Evolutionary conservation across 768 basidiomycete genomes (phyloP).

Genomic region (Suillus clintonianus): DNA sequence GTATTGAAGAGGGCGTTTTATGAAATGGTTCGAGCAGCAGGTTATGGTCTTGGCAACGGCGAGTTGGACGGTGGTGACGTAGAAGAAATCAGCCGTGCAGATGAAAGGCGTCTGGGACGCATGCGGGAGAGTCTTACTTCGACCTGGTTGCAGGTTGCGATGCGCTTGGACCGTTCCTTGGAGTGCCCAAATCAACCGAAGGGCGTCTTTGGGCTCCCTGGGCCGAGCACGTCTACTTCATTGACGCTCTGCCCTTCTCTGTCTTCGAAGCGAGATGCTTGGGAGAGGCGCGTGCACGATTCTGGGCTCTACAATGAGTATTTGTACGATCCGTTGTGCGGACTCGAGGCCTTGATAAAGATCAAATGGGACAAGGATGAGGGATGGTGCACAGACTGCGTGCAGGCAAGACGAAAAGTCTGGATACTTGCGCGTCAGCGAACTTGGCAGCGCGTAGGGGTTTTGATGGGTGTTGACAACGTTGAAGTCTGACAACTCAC

Average conservation of each 20-base stretch:
- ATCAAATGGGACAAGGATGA: slow-evolving; percentile 24
- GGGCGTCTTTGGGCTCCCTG: background rate
- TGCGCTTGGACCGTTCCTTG: slow-evolving; percentile 3
- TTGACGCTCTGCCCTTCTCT: slow-evolving; percentile 6
- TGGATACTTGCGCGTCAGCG: slow-evolving; percentile 24
- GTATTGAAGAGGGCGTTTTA: slow-evolving; percentile 42
- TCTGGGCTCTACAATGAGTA: slow-evolving; percentile 29
- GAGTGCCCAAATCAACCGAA: background rate
- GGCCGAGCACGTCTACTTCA: slow-evolving; percentile 16
- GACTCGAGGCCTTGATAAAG: slow-evolving; percentile 31
- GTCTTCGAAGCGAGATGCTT: slow-evolving; percentile 3
- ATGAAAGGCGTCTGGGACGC: background rate
- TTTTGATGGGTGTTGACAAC: no score
- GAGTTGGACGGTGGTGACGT: background rate
- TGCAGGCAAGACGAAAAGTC: slow-evolving; percentile 21
- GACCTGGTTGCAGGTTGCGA: background rate
- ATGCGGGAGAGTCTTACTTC: background rate
- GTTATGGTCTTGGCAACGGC: slow-evolving; percentile 2
- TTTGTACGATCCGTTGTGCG: slow-evolving; percentile 36
- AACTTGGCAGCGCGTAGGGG: no score
- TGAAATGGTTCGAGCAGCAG: slow-evolving; percentile 17
- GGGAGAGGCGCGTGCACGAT: slow-evolving; percentile 15
- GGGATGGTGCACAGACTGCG: slow-evolving; percentile 39
- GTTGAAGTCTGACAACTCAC: no score
- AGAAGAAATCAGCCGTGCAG: background rate